phyloP scores from a whole-genome alignment of 2,329 filamentous ascomycete genomes.

The Teratosphaeria viscida region DNA sequence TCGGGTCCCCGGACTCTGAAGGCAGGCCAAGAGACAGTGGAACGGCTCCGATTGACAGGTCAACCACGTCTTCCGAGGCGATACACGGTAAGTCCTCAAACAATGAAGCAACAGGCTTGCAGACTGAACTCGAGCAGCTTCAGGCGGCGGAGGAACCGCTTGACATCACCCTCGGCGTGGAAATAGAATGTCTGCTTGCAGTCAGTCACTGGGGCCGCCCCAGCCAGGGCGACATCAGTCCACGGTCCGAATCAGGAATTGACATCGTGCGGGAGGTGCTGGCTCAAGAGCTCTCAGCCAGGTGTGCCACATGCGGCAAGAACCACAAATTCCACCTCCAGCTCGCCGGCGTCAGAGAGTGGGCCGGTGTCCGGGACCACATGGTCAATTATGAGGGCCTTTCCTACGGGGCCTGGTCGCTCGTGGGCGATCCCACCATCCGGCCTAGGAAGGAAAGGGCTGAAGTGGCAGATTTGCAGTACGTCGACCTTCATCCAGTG shows the following conservation, averaged over 20 bases:
- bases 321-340: neutral
- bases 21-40: neutral
- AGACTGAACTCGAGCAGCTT: neutral
- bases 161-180: neutral
- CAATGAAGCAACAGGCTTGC: neutral
- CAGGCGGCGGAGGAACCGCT: neutral
- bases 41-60: neutral
- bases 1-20: neutral
- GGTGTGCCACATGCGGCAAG: neutral
- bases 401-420: neutral
- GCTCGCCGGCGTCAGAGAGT: neutral
- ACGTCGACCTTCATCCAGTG: conserved; percentile 1
- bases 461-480: neutral
- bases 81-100: neutral
- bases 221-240: neutral
- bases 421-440: neutral
- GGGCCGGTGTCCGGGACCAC: neutral
- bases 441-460: neutral
- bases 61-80: neutral
- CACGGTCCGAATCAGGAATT: neutral
- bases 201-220: neutral
- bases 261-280: neutral
- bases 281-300: neutral
- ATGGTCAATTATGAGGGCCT: neutral
- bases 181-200: conserved; percentile 1